These are phyloP conservation scores for Firmiana major DNA, from an alignment of 345 rosid genomes.

Conservation along the genomic window DNA sequence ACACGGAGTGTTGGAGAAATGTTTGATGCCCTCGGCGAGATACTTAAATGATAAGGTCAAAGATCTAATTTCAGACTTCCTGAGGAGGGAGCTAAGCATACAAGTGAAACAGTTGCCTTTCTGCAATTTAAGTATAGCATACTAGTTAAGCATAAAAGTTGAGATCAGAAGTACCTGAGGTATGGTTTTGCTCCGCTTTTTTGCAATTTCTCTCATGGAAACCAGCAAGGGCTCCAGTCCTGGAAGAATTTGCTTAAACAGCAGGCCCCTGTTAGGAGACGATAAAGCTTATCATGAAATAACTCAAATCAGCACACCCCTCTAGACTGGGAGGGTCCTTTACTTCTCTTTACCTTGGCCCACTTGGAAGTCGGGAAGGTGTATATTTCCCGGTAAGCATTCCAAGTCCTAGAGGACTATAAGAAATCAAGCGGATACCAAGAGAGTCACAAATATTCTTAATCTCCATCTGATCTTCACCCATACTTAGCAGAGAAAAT, in stretches of 20 bases:
- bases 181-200: slow-evolving; percentile 56
- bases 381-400: slow-evolving; percentile 92
- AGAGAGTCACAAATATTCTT: slow-evolving; percentile 55
- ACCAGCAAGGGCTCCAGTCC: slow-evolving; percentile 64
- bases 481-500: slow-evolving; percentile 81
- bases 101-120: background rate
- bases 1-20: background rate
- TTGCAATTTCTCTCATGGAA: slow-evolving; percentile 49
- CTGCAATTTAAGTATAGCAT: too few species aligned
- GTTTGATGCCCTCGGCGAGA: background rate
- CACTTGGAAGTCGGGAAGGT: slow-evolving; percentile 59
- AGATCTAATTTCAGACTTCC: background rate
- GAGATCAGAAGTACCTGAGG: slow-evolving; percentile 44
- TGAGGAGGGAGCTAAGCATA: background rate
- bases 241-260: slow-evolving; percentile 83
- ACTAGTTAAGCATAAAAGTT: too few species aligned
- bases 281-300: background rate
- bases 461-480: slow-evolving; percentile 73
- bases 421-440: slow-evolving; percentile 71
- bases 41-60: background rate
- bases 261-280: slow-evolving; percentile 45
- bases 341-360: slow-evolving; percentile 58
- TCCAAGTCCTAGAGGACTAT: slow-evolving; percentile 92
- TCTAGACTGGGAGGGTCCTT: background rate
- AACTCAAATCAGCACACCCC: background rate